phyloP scores from a whole-genome alignment of 208 protist species.

The Leishmania lainsoni region DNA sequence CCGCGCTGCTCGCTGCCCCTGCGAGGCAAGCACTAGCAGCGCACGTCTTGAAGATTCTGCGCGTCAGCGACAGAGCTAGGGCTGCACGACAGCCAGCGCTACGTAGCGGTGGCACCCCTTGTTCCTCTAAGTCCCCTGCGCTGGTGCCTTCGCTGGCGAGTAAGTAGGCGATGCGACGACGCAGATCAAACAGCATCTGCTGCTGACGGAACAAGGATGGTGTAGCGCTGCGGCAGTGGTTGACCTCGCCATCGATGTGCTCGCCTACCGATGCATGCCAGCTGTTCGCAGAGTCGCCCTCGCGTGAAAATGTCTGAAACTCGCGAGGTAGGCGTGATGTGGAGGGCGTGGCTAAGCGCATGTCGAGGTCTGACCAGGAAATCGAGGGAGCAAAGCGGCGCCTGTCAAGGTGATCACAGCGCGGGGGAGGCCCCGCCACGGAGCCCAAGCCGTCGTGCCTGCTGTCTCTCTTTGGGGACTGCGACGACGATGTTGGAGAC shows the following conservation, averaged over 20 bases:
- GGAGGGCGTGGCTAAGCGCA: neutral
- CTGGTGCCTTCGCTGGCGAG: constrained; percentile 12
- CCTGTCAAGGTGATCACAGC: neutral
- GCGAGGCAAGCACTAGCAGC: neutral
- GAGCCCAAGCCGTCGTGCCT: neutral
- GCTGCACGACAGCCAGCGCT: constrained; percentile 14
- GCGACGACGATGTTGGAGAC: neutral
- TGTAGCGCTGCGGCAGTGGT: neutral
- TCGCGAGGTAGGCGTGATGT: neutral
- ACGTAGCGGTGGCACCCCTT: neutral
- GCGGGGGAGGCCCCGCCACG: neutral
- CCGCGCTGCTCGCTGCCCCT: neutral
- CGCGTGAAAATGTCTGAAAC: neutral
- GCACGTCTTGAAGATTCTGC: constrained; percentile 12
- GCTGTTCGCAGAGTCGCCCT: neutral
- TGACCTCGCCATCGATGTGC: neutral
- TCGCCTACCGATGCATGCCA: neutral
- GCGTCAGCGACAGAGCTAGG: constrained; percentile 24
- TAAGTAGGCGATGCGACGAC: constrained; percentile 33
- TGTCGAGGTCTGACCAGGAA: constrained; percentile 4
- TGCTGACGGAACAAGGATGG: constrained; percentile 19
- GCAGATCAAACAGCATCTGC: constrained; percentile 24
- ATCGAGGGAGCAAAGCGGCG: neutral
- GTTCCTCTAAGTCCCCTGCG: no score
- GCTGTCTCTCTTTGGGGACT: neutral